phyloP scores from a whole-genome alignment of 768 basidiomycete genomes.

The Amanita exitialis region DNA sequence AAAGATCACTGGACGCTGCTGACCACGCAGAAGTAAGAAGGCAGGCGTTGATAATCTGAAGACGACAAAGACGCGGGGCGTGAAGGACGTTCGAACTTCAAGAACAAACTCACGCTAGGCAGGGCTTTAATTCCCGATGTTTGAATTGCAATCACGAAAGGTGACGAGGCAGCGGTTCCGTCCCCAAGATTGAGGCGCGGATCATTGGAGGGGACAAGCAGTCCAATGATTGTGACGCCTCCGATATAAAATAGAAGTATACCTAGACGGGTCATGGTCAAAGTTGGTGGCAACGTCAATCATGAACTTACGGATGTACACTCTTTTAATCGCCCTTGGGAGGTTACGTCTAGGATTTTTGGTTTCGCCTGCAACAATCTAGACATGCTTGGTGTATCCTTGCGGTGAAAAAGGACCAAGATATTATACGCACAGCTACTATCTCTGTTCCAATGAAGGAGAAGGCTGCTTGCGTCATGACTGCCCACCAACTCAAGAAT shows the following conservation, averaged over 20 bases:
- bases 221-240: slow-evolving; percentile 68
- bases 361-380: slow-evolving; percentile 86
- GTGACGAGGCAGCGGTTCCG: slow-evolving; percentile 65
- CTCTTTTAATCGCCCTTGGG: slow-evolving; percentile 56
- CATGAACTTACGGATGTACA: slow-evolving; percentile 48
- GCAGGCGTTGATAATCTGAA: slow-evolving; percentile 69
- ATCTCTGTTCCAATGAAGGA: slow-evolving; percentile 92
- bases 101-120: slow-evolving; percentile 49
- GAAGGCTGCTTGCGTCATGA: slow-evolving; percentile 82
- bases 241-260: slow-evolving; percentile 75
- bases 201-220: slow-evolving; percentile 72
- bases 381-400: background rate
- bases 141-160: slow-evolving; percentile 87
- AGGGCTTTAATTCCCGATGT: slow-evolving; percentile 80
- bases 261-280: slow-evolving; percentile 51
- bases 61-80: background rate
- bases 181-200: slow-evolving; percentile 35
- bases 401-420: background rate
- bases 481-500: slow-evolving; percentile 54
- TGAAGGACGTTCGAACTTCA: background rate
- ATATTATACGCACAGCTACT: slow-evolving; percentile 53
- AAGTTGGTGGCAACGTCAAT: slow-evolving; percentile 17
- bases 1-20: slow-evolving; percentile 82
- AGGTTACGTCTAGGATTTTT: slow-evolving; percentile 72
- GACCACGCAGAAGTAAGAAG: slow-evolving; percentile 90